These are phyloP conservation scores for Hyphopichia wangnamkhiaoensis DNA, from an alignment of 1,139 yeast genomes.

Conservation along the genomic window DNA sequence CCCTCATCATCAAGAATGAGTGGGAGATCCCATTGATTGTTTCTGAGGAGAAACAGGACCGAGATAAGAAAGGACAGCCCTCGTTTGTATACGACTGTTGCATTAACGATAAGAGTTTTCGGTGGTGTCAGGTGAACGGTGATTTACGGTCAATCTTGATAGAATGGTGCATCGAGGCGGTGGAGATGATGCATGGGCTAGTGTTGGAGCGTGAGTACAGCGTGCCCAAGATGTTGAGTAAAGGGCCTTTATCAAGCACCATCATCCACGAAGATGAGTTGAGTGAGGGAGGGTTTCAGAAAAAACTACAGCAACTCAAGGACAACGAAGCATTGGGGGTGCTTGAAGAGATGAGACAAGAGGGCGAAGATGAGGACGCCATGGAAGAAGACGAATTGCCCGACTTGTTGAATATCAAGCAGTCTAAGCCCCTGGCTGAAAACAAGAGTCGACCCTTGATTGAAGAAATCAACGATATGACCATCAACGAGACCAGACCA, in stretches of 20 bases:
- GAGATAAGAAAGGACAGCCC: constrained; percentile 68
- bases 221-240: constrained; percentile 63
- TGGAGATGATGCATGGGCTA: constrained; percentile 48
- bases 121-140: constrained; percentile 58
- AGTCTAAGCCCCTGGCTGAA: constrained; percentile 5
- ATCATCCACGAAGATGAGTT: constrained; percentile 34
- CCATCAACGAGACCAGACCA: constrained; percentile 9
- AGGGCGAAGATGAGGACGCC: constrained; percentile 17
- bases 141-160: constrained; percentile 51
- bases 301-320: constrained; percentile 31
- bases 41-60: constrained; percentile 53
- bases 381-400: constrained; percentile 18
- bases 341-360: constrained; percentile 36
- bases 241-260: constrained; percentile 51
- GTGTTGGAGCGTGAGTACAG: constrained; percentile 43
- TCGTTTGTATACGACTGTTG: constrained; percentile 78
- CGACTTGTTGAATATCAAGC: constrained; percentile 18
- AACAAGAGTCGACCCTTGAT: constrained; percentile 31
- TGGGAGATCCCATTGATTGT: constrained; percentile 87
- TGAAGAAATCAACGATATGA: constrained; percentile 38
- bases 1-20: constrained; percentile 65
- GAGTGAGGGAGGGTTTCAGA: constrained; percentile 33
- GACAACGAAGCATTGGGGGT: constrained; percentile 44
- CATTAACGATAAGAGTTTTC: constrained; percentile 58
- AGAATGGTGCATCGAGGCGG: constrained; percentile 70